Base-by-base conservation (phyloP, 768 basidiomycete genomes). In the Mrakia gelida region DNA sequence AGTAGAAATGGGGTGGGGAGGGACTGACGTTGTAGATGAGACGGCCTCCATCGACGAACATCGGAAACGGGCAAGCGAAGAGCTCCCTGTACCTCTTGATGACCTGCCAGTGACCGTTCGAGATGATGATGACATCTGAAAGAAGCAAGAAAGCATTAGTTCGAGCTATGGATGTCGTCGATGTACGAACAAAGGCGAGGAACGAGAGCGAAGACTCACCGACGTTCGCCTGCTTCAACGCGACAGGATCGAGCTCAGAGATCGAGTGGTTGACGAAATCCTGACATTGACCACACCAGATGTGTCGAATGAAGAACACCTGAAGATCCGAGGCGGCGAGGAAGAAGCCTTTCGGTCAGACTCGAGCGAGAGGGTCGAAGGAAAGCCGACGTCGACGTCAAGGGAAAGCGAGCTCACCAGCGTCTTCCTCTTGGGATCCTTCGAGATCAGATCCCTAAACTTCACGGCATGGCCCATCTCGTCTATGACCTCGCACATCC, bases 1-100 rank as follows among this genome's bases (percentile, higher is more conserved):
- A 26, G 34, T n/a, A 7, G 21, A 3, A 38, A 38, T 8, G 8
- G 38, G 8, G 38, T 3, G 8, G 38, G 4, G 3, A 38, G 3
- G 38, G n/a, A 45, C 67, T 70, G 21, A 70, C 67, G 43, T 81
- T 79, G 73, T 85, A 84, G 30, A 85, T 73, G 16, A 78, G 80
- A 16, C 82, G 78, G 0, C 83, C 79, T 3, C 80, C 82, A 74
- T 85, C 84, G 8, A 84, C 83, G 77, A 82, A 84, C n/a, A 85
- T 81, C 18, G 83, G 84, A 78, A 84, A 85, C 1, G 82, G 82
- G 71, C 83, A 84, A 23, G 82, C 79, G 80, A 84, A 84, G 32
- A 85, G 70, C 62, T 83, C 81, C 78, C 45, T 16, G 49, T 26
- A 52, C 61, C 80, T 72, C 74, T 84, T 84, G 80, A 84, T 83